A percentile compares a stretch with the other conserved stretches of the same genome.
Evolutionary conservation across 78 protist species (phyloP).

Genomic region (Cyanophora paradoxa): DNA sequence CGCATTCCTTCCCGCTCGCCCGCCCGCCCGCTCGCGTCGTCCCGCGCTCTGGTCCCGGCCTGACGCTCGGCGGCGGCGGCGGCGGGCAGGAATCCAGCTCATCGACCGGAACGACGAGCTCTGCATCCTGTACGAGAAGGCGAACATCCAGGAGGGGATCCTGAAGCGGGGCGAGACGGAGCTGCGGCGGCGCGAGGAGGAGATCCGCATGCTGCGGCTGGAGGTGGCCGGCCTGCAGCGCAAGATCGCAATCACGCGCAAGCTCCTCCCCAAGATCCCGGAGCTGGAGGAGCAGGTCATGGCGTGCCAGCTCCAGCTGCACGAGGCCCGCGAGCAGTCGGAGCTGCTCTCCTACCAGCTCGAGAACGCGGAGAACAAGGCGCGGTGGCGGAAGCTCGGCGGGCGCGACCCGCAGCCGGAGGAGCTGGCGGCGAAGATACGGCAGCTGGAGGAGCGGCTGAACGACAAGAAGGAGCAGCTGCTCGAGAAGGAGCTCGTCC

Average conservation of each 20-base stretch:
- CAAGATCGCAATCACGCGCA: constrained; percentile 1
- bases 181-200: constrained; percentile 40
- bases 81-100: constrained; percentile 59
- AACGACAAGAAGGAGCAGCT: constrained; percentile 55
- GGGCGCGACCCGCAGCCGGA: constrained; percentile 29
- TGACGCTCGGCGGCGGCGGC: not conserved
- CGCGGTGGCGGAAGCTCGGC: constrained; percentile 17
- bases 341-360: constrained; percentile 11
- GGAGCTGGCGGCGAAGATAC: constrained; percentile 30
- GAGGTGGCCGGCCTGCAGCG: constrained; percentile 21
- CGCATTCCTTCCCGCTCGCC: not conserved
- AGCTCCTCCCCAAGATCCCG: not conserved
- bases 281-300: constrained; percentile 18
- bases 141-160: constrained; percentile 43
- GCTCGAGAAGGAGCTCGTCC: constrained; percentile 64
- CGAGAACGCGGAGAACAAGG: not conserved
- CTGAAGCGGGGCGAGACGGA: constrained; percentile 34
- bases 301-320: not conserved
- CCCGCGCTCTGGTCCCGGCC: not conserved
- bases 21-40: no score
- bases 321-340: constrained; percentile 13
- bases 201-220: constrained; percentile 3
- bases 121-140: constrained; percentile 70
- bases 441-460: constrained; percentile 45
- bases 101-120: constrained; percentile 82